Evolutionary conservation across 164 flowering plant species (phyloP), one percentile per base, ranked within the genome.

Genomic region (Piper longum): DNA sequence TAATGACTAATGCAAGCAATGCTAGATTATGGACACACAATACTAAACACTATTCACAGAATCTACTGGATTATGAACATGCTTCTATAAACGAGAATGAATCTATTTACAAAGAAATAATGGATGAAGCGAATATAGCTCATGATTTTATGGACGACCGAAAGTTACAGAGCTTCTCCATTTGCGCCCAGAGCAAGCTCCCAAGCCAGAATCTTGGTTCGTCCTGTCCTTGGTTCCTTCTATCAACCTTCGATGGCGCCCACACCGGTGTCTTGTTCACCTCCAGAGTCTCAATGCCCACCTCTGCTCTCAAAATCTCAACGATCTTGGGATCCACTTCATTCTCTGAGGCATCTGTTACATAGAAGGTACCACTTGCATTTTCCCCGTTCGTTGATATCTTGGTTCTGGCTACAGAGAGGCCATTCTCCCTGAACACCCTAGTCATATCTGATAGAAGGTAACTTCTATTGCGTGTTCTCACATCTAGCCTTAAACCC

Each of bases 401-500:
- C 69, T 93, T 96, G 2, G 84, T 79, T 62, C 86, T 82, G 1
- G 84, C 41, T 42, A 93, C 73, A 0, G 92, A 83, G 3, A 93
- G 74, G 16, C 97, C 92, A 43, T 81, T 78, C 68, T 93, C 97
- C 2, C 99, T 77, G 64, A 90, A 77, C 54, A 80, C 88, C 59
- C 99, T 62, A 9, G 95, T 88, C 12, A 93, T 61, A 26, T 88
- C 91, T 7, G 97, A 83, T 16, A 90, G 82, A 48, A 88, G 70
- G 48, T 96, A 92, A 42, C 72, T 42, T 42, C 87, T 71, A 72
- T 90, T 79, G 44, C 62, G n/a, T 4, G 88, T 81, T 71, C 81
- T 66, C 12, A 93, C 58, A 6, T 90, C 96, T 62, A 93, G 74
- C 70, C 85, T 81, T 73, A 88, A 43, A 14, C 96, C 97, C 98